phyloP scores from a whole-genome alignment of 257 asterid species.

The Thymus mandschuricus region DNA sequence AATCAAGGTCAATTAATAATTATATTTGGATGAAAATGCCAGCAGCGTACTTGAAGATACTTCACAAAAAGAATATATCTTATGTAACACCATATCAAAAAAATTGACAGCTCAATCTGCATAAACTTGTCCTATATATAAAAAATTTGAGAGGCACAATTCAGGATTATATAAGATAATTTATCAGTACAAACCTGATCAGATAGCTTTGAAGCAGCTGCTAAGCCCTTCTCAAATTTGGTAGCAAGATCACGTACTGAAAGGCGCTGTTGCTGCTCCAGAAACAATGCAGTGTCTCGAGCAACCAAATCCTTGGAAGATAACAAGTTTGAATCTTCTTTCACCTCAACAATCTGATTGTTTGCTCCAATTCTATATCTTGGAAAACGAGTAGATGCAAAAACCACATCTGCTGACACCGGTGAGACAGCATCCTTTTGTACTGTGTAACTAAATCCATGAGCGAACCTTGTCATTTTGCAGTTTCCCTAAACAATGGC shows the following conservation, averaged over 20 bases:
- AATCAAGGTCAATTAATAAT: conserved; percentile 18
- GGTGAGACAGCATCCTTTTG: conserved; percentile 79
- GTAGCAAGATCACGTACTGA: conserved; percentile 97
- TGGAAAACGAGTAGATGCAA: conserved; percentile 79
- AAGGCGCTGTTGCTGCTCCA: conserved; percentile 86
- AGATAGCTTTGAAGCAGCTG: conserved; percentile 89
- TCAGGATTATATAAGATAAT: background rate
- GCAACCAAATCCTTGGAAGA: conserved; percentile 84
- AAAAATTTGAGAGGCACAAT: background rate
- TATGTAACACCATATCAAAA: background rate
- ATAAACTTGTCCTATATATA: conserved; percentile 1
- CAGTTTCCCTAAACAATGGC: conserved; percentile 30
- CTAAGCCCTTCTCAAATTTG: conserved; percentile 95
- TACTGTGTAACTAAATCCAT: conserved; percentile 74
- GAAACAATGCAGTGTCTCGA: conserved; percentile 70
- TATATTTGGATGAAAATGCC: conserved; percentile 1
- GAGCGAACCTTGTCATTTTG: conserved; percentile 80
- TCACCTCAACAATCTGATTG: conserved; percentile 81
- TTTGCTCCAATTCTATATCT: conserved; percentile 71
- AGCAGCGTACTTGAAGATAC: conserved; percentile 2
- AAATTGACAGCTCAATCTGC: conserved; percentile 10
- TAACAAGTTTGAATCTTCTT: conserved; percentile 53
- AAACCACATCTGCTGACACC: conserved; percentile 81
- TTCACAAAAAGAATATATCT: conserved; percentile 8
- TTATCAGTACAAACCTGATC: conserved; percentile 62